Conservation (phyloP, 1,139 yeast genomes). For the Sugiyamaella castrensis region DNA sequence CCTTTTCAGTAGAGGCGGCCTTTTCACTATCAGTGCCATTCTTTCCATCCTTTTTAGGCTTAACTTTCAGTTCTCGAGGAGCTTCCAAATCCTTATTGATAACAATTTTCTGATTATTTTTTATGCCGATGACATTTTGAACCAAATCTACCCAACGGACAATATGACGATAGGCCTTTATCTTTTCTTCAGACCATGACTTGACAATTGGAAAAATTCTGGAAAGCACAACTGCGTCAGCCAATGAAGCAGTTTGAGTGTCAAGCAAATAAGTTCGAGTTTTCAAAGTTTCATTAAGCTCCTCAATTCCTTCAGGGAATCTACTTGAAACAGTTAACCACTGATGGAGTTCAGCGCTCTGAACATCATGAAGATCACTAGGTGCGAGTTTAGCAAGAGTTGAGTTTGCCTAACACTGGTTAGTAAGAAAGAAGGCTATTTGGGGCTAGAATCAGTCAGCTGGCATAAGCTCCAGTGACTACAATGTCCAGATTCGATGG, state of each 20-base stretch:
- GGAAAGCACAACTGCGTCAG: slow-evolving; percentile 68
- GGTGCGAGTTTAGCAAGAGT: slow-evolving; percentile 22
- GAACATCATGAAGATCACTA: slow-evolving; percentile 35
- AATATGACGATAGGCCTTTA: slow-evolving; percentile 67
- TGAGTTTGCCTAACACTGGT: slow-evolving; percentile 23
- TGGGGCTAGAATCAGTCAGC: no score
- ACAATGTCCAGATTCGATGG: no score
- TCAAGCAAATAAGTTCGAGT: slow-evolving; percentile 69
- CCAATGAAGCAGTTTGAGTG: slow-evolving; percentile 54
- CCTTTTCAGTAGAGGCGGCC: slow-evolving; percentile 8
- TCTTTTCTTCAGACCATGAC: slow-evolving; percentile 55
- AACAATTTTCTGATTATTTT: slow-evolving; percentile 51
- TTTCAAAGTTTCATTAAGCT: slow-evolving; percentile 69
- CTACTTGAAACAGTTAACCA: slow-evolving; percentile 70
- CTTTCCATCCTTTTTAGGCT: slow-evolving; percentile 45
- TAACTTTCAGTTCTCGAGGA: slow-evolving; percentile 65
- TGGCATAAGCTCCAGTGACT: no score
- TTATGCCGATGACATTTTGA: slow-evolving; percentile 59
- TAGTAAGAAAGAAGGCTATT: slow-evolving; percentile 7
- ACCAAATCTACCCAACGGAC: slow-evolving; percentile 88
- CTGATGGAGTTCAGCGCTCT: slow-evolving; percentile 75
- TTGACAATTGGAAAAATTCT: slow-evolving; percentile 59
- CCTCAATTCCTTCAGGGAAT: slow-evolving; percentile 52
- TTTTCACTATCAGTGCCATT: slow-evolving; percentile 19
- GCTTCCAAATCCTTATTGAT: slow-evolving; percentile 60